Evolutionary conservation across 2,329 filamentous ascomycete species (phyloP), one percentile per base, ranked within the genome.

Genomic region (Penicillium sp.): DNA sequence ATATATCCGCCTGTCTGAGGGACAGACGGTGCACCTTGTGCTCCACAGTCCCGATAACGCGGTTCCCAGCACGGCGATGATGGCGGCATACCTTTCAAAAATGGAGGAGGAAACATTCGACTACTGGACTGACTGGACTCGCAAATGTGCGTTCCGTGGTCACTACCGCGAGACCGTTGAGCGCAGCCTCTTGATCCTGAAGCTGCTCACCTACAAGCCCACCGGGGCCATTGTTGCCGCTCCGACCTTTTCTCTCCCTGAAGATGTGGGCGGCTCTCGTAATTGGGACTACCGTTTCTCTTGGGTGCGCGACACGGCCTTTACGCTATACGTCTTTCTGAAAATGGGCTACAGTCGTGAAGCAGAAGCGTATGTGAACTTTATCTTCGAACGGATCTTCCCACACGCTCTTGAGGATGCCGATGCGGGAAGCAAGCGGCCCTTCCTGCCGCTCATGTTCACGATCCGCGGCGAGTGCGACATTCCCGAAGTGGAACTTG

Each of bases 221-320:
- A 91, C 87, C 0, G 88, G 88, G 2, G 88, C 88, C 8, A 90
- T 91, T 45, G 79, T 90, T 30, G 88, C 88, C 1, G 81, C 88
- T 1, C 87, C 88, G 0, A 91, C 87, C 0, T 92, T 91, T 63
- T 90, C 87, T 0, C 79, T 91, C 1, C 88, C 88, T 0, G 88
- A 91, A 66, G 85, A 86, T 45, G 81, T 90, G 35, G 87, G 87
- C 16, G 87, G 87, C 13, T 73, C 63, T 18, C 79, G 79, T 14
- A 80, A 81, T 44, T 81, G 78, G 73, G 69, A 73, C 51, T 73
- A 73, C 52, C 64, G 71, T 5, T 92, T 83, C 69, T 88, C 80
- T 9, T 92, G 88, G 88, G 83, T 91, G 31, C 81, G 88, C 20
- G 88, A 92, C 71, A 84, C 85, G 0, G 89, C 85, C 57, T 90